Base-by-base conservation (phyloP, 805 yeast genomes). In the Starmerella bombi region DNA sequence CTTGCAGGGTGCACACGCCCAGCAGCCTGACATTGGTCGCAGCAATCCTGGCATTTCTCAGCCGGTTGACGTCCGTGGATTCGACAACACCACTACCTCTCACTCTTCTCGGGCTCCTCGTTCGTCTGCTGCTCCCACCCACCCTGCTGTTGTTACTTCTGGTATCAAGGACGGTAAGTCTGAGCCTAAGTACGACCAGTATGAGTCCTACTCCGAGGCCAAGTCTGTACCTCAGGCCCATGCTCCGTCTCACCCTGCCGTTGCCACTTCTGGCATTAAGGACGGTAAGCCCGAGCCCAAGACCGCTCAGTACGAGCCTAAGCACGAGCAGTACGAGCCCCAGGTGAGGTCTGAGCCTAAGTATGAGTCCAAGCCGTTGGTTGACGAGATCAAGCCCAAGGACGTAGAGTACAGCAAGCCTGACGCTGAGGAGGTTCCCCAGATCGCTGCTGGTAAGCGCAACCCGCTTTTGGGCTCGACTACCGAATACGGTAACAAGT, bases 381-480 rank as follows among this genome's bases (percentile, higher is more conserved):
- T 17, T 12, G 34, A 21, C 19, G 17, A 35, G 22, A 34, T 25
- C 23, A 10, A 30, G 31, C 32, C 44, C 16, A 34, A 36, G 25
- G 35, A 36, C 22, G 41, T 37, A 10, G 15, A 18, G 27, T 41
- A 36, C 38, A 33, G 38, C 38, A 12, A 12, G 15, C 44, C 44
- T 12, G 14, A 21, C 4, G 16, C 31, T 3, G 5, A 20, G 5
- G 25, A 29, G n/a, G 34, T 32, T 16, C 28, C 38, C 10, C 14
- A 23, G 15, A 42, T 42, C 30, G 45, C 41, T 14, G 35, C 30
- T 10, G 38, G 36, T 15, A 29, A 16, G 12, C 5, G 25, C 15
- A 42, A 42, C 34, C 45, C 45, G 15, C 41, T 42, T 20, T 28
- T 42, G 21, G 41, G 41, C 16, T 42, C 45, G 6, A 8, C 19